Base-by-base conservation (phyloP, 1,284 basidiomycete species). In the Cutaneotrichosporon sp. region DNA sequence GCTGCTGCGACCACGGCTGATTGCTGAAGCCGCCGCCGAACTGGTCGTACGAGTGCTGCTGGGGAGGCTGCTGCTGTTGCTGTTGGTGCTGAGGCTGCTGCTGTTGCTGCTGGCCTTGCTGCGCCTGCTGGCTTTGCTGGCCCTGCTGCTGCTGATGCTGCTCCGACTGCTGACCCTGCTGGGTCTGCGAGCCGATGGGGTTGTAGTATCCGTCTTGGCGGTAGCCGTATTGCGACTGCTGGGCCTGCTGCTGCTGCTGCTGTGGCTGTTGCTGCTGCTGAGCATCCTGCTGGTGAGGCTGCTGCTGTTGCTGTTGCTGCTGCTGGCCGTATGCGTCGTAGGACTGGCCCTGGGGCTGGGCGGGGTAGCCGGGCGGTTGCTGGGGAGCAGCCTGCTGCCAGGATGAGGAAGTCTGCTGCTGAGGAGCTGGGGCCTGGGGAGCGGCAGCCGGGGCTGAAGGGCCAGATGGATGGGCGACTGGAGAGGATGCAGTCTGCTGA, bases 151-250 rank as follows among this genome's bases (percentile, higher is more conserved):
- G 57, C 37, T 63, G 57, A 55, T 54, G 9, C 45, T 61, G 51
- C 51, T 61, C 55, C 52, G 52, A 32, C 38, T 49, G 44, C 47
- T 60, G 62, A 17, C 52, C 59, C 54, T 59, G 62, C 41, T 57
- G 60, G 24, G 59, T 49, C 47, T 66, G 63, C 32, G 61, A 57
- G 47, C 59, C 57, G 52, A 61, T 43, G 10, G 59, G 45, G 60
- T 59, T 60, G 60, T 65, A 65, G 59, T 62, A 63, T 51, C 62
- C 64, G 42, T 61, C 55, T 51, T 67, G 67, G 43, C 68, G 64
- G 60, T 69, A 68, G 58, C 51, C 51, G 46, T 60, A 67, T 42
- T 67, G 61, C 42, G 50, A 50, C 49, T 57, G 59, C 43, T 56
- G 59, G 35, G 52, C 61, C 44, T 62, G 65, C 42, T 52, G 51